Conservation (phyloP, 352 stramenopile species). For the Peronosclerospora sorghi region DNA sequence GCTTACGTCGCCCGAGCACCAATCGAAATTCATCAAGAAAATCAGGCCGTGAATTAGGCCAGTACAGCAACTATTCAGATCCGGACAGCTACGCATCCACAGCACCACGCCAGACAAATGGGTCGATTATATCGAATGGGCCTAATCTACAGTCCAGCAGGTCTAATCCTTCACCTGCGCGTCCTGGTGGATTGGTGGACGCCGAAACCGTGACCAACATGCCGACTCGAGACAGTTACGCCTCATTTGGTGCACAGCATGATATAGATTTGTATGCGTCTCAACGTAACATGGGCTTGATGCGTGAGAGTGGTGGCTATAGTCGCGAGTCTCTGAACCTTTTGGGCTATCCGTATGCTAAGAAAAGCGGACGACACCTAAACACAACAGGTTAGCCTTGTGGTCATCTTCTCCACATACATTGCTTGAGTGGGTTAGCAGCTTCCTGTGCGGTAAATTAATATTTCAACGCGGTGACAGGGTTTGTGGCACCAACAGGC, state of each 20-base stretch:
- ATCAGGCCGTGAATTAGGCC: conserved; percentile 13
- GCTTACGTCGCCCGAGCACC: conserved; percentile 29
- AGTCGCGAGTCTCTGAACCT: conserved; percentile 69
- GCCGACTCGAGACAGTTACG: conserved; percentile 14
- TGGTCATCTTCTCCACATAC: conserved; percentile 7
- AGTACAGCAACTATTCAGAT: conserved; percentile 18
- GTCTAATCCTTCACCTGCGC: conserved; percentile 4
- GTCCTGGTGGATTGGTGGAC: conserved; percentile 6
- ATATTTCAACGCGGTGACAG: conserved; percentile 9
- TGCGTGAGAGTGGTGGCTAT: conserved; percentile 50
- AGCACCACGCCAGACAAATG: conserved; percentile 17
- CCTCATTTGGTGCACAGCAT: conserved; percentile 6
- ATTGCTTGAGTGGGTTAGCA: conserved; percentile 8
- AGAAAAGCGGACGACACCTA: conserved; percentile 54
- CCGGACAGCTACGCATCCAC: conserved; percentile 24
- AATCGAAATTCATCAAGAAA: conserved; percentile 26
- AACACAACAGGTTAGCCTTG: conserved; percentile 33
- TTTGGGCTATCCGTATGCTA: conserved; percentile 74
- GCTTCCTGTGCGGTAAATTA: conserved; percentile 13
- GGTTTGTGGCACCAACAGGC: conserved; percentile 3
- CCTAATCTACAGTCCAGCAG: conserved; percentile 10
- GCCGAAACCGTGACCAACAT: conserved; percentile 6
- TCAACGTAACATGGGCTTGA: conserved; percentile 23
- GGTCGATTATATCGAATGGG: conserved; percentile 22
- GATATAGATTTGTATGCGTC: conserved; percentile 17